These are phyloP conservation scores for Hygrophoropsis aurantiaca DNA, from an alignment of 768 basidiomycete species.

Conservation along the genomic window DNA sequence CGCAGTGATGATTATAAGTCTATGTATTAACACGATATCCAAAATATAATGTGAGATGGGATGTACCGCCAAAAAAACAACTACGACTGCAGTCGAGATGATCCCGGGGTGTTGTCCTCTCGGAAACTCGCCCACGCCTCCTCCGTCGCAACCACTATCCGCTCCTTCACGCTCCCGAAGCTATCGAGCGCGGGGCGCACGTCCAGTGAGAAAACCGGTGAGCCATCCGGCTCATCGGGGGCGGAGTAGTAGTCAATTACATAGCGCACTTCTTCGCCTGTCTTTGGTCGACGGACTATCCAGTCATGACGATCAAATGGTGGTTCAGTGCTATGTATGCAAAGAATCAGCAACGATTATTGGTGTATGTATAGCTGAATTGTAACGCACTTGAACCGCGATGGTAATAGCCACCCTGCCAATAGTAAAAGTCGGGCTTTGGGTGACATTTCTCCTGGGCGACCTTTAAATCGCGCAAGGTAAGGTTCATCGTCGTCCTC, in stretches of 20 bases:
- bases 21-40: no score
- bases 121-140: conserved; percentile 58
- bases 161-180: conserved; percentile 69
- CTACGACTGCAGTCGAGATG: no score
- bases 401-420: conserved; percentile 87
- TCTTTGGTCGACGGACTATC: conserved; percentile 80
- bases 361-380: neutral
- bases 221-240: conserved; percentile 84
- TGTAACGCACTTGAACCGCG: conserved; percentile 79
- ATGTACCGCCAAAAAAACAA: no score
- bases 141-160: conserved; percentile 68
- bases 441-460: conserved; percentile 91
- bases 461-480: conserved; percentile 82
- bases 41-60: no score
- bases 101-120: conserved; percentile 9
- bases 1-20: no score
- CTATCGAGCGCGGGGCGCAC: conserved; percentile 94
- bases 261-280: conserved; percentile 86
- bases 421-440: conserved; percentile 88
- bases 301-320: conserved; percentile 99
- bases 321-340: conserved; percentile 66
- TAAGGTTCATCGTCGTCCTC: conserved; percentile 59
- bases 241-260: conserved; percentile 99
- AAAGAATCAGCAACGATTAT: conserved; percentile 4
- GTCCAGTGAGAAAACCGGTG: conserved; percentile 93